Evolutionary conservation across 768 basidiomycete genomes (phyloP).

Genomic region (Amanita fuliginea): DNA sequence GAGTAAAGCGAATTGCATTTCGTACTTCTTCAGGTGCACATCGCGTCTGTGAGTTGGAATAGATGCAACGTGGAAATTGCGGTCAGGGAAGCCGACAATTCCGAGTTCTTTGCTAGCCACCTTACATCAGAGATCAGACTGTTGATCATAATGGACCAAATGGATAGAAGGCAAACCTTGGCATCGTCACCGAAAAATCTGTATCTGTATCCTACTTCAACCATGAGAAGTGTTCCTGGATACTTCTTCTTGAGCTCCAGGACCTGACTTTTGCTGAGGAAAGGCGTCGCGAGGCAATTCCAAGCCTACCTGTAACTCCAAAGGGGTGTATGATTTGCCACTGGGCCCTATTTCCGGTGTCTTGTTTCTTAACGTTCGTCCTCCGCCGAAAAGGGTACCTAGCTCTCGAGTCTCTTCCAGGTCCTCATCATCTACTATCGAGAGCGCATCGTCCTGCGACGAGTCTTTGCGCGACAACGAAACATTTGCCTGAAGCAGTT

Average conservation of each 20-base stretch:
- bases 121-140: conserved; percentile 21
- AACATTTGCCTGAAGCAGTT: conserved; percentile 26
- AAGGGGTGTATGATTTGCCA: conserved; percentile 62
- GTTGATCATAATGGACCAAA: background rate
- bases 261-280: conserved; percentile 25
- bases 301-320: conserved; percentile 53
- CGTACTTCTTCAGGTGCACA: conserved; percentile 68
- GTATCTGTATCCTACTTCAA: conserved; percentile 81
- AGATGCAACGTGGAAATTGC: conserved; percentile 68
- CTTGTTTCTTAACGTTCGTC: conserved; percentile 26
- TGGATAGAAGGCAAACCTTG: conserved; percentile 29
- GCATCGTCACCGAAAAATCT: conserved; percentile 82
- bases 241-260: conserved; percentile 51
- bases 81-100: conserved; percentile 59
- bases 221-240: conserved; percentile 57
- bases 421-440: conserved; percentile 10
- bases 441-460: background rate
- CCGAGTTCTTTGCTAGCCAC: conserved; percentile 69
- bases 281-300: background rate
- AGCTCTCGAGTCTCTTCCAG: conserved; percentile 22
- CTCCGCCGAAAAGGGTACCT: conserved; percentile 26
- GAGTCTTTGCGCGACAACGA: background rate
- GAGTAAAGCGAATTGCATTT: background rate
- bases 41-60: conserved; percentile 61
- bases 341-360: conserved; percentile 49